Evolutionary conservation across 2,329 filamentous ascomycete species (phyloP), one percentile per base, ranked within the genome.

Genomic region (Erysiphe pulchra): DNA sequence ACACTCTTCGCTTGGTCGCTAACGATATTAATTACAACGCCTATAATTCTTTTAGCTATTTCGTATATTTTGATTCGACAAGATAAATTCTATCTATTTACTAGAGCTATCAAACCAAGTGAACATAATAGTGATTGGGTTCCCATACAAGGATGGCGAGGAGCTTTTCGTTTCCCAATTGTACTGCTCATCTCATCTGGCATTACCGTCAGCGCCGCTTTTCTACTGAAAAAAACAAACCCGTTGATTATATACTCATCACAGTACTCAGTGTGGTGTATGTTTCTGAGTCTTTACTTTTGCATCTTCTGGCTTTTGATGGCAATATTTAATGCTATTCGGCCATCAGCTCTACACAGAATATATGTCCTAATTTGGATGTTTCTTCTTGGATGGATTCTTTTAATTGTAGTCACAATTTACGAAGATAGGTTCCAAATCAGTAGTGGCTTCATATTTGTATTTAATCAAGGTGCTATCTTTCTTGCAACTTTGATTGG

Each of bases 161-260:
- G 90, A 0, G 75, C 92, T 55, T 83, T 84, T 61, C 74, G 87
- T 32, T 90, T 84, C 52, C 85, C 86, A 0, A 63, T 93, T 44
- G 74, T 84, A 1, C 66, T 93, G 37, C 56, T 69, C 17, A 66
- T 83, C 32, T 70, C 86, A 0, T 73, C 71, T 1, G 75, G 68
- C 0, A 63, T 80, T n/a, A 73, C 80, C 0, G 60, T 92, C 20
- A 81, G 73, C 0, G 66, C 83, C 16, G 79, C 81, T 1, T 80
- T 80, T 52, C 61, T 95, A 45, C 55, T 92, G 38, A 72, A 73
- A 34, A 92, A 90, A 60, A 64, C 87, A 57, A 95, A 95, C 56
- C 85, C 87, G 1, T 71, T 83, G 54, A 84, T 95, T 54, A 66
- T 90, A n/a, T 90, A 94, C 63, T 86, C 83, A 61, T 92, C 80